Percentiles rank a stretch among this genome's conserved stretches.
Conservation (phyloP, 2,329 filamentous ascomycete genomes). For the Seiridium unicorne region DNA sequence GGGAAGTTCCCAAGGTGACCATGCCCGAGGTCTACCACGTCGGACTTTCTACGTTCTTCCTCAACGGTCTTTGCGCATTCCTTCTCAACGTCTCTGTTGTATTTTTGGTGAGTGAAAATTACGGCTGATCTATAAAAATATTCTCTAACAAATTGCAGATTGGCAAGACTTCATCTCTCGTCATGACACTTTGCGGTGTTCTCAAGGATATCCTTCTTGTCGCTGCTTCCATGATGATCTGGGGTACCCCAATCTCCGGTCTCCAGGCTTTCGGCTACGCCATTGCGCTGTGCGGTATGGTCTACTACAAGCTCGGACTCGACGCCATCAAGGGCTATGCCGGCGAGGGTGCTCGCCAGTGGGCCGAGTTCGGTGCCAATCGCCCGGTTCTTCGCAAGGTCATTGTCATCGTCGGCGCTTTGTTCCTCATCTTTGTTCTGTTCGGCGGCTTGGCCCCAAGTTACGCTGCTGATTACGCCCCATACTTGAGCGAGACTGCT, state of each 20-base stretch:
- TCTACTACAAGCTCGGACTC: slow-evolving; percentile 83
- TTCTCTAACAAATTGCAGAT: slow-evolving; percentile 54
- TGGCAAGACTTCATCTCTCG: slow-evolving; percentile 82
- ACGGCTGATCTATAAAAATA: neutral
- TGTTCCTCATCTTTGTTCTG: slow-evolving; percentile 67
- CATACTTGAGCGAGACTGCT: slow-evolving; percentile 46
- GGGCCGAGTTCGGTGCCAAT: slow-evolving; percentile 80
- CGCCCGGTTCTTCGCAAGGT: slow-evolving; percentile 79
- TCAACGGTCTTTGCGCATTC: slow-evolving; percentile 78
- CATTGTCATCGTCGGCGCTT: slow-evolving; percentile 62
- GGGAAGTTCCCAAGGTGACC: slow-evolving; percentile 69
- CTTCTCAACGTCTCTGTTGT: slow-evolving; percentile 82
- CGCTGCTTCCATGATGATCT: slow-evolving; percentile 75
- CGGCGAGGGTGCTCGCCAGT: slow-evolving; percentile 69
- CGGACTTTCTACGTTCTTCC: slow-evolving; percentile 68
- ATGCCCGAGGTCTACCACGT: slow-evolving; percentile 72
- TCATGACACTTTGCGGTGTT: slow-evolving; percentile 83
- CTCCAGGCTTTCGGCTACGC: slow-evolving; percentile 83
- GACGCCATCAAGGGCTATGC: slow-evolving; percentile 82
- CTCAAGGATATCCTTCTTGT: slow-evolving; percentile 87
- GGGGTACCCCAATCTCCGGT: slow-evolving; percentile 70
- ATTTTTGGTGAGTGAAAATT: slow-evolving; percentile 64
- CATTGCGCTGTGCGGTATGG: slow-evolving; percentile 74
- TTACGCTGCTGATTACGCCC: slow-evolving; percentile 52
- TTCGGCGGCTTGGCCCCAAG: slow-evolving; percentile 66